A percentile compares a stretch with the other conserved stretches of the same genome.
phyloP scores from a whole-genome alignment of 1,284 basidiomycete genomes.

The Austroboletus sp. region DNA sequence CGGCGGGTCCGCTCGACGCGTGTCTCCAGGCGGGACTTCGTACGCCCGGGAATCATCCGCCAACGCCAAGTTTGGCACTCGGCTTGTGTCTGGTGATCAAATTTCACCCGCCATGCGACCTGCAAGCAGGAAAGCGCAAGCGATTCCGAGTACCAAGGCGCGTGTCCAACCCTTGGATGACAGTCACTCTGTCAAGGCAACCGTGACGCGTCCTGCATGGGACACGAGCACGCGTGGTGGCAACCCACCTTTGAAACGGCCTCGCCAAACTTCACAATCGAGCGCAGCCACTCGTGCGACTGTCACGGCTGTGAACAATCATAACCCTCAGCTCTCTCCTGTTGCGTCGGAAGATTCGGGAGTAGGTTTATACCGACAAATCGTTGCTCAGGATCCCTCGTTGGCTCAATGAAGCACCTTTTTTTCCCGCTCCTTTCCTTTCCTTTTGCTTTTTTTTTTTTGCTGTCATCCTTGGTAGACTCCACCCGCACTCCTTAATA shows the following conservation, averaged over 20 bases:
- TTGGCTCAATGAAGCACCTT: slow-evolving; percentile 43
- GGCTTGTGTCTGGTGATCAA: slow-evolving; percentile 55
- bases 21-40: slow-evolving; percentile 41
- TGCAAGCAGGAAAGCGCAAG: slow-evolving; percentile 54
- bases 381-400: slow-evolving; percentile 65
- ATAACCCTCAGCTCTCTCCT: slow-evolving; percentile 50
- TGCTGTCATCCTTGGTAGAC: slow-evolving; percentile 22
- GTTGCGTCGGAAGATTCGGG: slow-evolving; percentile 80
- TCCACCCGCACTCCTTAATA: slow-evolving; percentile 20
- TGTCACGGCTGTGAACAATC: slow-evolving; percentile 13
- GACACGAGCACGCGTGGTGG: slow-evolving; percentile 52
- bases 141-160: slow-evolving; percentile 46
- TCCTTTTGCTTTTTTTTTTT: slow-evolving; percentile 16
- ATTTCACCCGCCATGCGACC: slow-evolving; percentile 46
- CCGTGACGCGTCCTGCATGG: slow-evolving; percentile 65
- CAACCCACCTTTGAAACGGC: slow-evolving; percentile 44
- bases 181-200: slow-evolving; percentile 58
- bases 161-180: slow-evolving; percentile 42
- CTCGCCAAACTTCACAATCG: slow-evolving; percentile 65
- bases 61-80: slow-evolving; percentile 77
- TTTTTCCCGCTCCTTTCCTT: slow-evolving; percentile 12
- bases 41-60: slow-evolving; percentile 75
- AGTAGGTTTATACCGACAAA: slow-evolving; percentile 71
- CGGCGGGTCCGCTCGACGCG: slow-evolving; percentile 40
- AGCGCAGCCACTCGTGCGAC: slow-evolving; percentile 38